A percentile compares a stretch with the other conserved stretches of the same genome.
phyloP scores from a whole-genome alignment of 805 yeast species.

The Jamesozyma gamospora region DNA sequence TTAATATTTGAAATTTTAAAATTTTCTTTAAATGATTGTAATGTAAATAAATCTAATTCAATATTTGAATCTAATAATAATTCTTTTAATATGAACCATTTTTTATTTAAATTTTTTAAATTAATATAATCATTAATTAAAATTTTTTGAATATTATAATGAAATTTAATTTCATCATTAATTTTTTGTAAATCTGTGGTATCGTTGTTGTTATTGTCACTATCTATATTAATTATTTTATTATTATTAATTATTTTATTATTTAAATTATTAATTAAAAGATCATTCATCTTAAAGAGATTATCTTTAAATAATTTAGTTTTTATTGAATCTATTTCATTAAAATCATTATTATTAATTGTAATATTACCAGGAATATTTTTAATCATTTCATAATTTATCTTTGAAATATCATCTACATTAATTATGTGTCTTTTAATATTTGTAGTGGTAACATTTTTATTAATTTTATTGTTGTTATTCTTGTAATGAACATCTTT shows the following conservation, averaged over 20 bases:
- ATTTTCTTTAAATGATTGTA: constrained; percentile 8
- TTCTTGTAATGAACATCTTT: constrained; percentile 2
- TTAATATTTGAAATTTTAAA: constrained; percentile 5
- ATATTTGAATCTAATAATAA: constrained; percentile 25
- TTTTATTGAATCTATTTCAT: constrained; percentile 19
- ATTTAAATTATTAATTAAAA: constrained; percentile 6
- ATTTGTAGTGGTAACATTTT: neutral
- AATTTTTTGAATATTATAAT: constrained; percentile 14
- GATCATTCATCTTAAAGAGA: constrained; percentile 23
- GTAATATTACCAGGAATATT: constrained; percentile 22
- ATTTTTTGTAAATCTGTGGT: constrained; percentile 1
- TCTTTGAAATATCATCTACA: constrained; percentile 27
- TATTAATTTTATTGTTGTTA: neutral
- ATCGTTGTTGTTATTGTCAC: neutral
- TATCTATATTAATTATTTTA: neutral
- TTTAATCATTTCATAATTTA: constrained; percentile 28
- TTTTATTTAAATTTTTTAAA: constrained; percentile 17
- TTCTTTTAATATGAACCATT: constrained; percentile 27
- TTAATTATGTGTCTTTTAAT: constrained; percentile 24
- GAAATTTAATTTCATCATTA: constrained; percentile 13
- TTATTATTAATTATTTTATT: neutral
- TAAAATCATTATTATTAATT: constrained; percentile 3
- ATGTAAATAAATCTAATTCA: constrained; percentile 25
- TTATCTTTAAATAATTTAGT: constrained; percentile 20
- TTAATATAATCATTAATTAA: constrained; percentile 15